Base-by-base conservation (phyloP, 106 monocot species). In the Dioscorea dumetorum region DNA sequence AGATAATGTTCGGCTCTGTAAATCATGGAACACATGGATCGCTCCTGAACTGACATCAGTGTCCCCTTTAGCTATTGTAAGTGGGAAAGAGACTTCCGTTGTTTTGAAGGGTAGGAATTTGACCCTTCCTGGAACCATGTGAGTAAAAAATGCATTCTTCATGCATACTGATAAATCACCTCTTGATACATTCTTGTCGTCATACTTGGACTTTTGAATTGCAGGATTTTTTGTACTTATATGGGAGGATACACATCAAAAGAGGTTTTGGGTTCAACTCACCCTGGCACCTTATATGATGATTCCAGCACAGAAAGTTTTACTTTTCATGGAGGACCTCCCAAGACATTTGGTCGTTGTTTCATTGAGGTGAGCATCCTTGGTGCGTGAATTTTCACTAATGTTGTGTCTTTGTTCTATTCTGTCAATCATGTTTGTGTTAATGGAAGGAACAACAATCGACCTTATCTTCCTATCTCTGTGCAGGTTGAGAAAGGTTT, bases 401-500 rank as follows among this genome's bases (percentile, higher is more conserved):
- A 41, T 41, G 3, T 10, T 41, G 10, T 41, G n/a, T n/a, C n/a
- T n/a, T 6, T 41, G 41, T 41, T 41, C 10, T 41, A 41, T 41
- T 41, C 41, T 41, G 9, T 10, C 6, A 41, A 8, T 41, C 10
- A 41, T 41, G 9, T 10, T 8, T 41, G 41, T 41, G 41, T 41
- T 41, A 41, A 41, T 41, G 6, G 41, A 41, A 8, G 41, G 41
- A 41, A 41, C 6, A 41, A 5, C 10, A 5, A 41, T 6, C 5
- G 10, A 6, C 34, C 67, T 70, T 11, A 71, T 34, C 15, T 80
- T 48, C 53, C 12, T n/a, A 22, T 74, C 20, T 13, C 16, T 57
- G 18, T 80, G 52, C 74, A 99, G 99, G 99, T 99, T 50, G 99
- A 99, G 48, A 99, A 93, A 76, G 93, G 87, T 63, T 99, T 99